A percentile compares a stretch with the other conserved stretches of the same genome.
phyloP scores from a whole-genome alignment of 805 yeast genomes.

The Groenewaldozyma tartarivorans region DNA sequence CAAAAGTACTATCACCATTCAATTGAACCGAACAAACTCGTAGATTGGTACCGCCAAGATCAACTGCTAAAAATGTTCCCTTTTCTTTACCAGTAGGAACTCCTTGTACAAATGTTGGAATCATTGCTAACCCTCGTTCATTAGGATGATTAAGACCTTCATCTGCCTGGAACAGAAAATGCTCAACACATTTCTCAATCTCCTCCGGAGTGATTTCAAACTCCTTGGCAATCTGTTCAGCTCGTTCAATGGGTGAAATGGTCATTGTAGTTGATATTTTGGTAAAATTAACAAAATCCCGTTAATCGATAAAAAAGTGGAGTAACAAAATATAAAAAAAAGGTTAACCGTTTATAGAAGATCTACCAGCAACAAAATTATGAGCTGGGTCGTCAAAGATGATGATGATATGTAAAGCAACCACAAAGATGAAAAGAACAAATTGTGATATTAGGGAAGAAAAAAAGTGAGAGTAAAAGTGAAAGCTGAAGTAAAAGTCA shows the following conservation, averaged over 20 bases:
- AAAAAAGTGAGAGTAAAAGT: too few relatives aligned
- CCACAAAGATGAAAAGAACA: too few relatives aligned
- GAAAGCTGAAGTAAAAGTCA: too few relatives aligned
- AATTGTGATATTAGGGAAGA: too few relatives aligned
- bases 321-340: too few relatives aligned
- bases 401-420: too few relatives aligned
- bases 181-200: conserved; percentile 18
- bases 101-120: conserved; percentile 80
- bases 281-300: background rate
- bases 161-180: conserved; percentile 21
- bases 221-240: conserved; percentile 13
- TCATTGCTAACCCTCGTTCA: conserved; percentile 47
- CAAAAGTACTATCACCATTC: conserved; percentile 54
- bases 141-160: conserved; percentile 21
- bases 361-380: too few relatives aligned
- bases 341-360: too few relatives aligned
- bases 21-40: conserved; percentile 83
- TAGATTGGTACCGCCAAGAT: conserved; percentile 93
- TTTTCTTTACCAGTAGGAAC: conserved; percentile 79
- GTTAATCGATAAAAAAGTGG: too few relatives aligned
- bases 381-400: too few relatives aligned
- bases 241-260: conserved; percentile 5
- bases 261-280: background rate
- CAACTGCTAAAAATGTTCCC: conserved; percentile 83
- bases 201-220: conserved; percentile 16